Evolutionary conservation across 2,329 filamentous ascomycete genomes (phyloP), one percentile per base, ranked within the genome.

Genomic region (Epichloe sibirici): DNA sequence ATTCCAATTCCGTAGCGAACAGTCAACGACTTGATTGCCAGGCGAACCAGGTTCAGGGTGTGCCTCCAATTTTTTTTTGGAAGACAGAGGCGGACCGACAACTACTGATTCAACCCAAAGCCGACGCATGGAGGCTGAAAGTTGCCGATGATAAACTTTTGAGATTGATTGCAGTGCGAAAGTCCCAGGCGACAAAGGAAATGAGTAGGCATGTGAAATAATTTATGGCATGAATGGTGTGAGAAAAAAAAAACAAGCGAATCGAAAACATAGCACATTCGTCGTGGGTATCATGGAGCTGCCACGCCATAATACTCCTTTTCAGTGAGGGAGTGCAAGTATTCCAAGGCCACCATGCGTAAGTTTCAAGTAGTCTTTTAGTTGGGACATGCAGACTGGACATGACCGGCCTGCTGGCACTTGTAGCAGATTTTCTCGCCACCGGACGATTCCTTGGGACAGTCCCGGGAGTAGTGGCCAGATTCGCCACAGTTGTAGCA

Each of bases 401-500:
- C 86, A 75, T 96, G 91, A 63, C 91, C 90, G 61, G 77, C 68
- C 72, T 83, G 79, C 73, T 84, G 80, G 79, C 81, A 97, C 79
- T 94, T 95, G 82, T 98, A 98, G 85, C 93, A 98, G 69, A 95
- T 90, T 71, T 94, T 91, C 81, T 97, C 91, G 66, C 84, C 81
- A 61, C 82, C 80, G 62, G 83, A 81, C 55, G 88, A 87, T 74
- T 95, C 91, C 69, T 91, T 90, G 63, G 90, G 86, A 81, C 93
- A 98, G 73, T 98, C 93, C 60, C 91, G 87, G 60, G 88, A 94
- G 70, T 96, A 83, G 74, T 97, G 91, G 57, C 93, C 91, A 62
- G 91, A 86, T 77, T 96, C 90, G 66, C 81, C 81, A 62, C 93
- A 97, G 83, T 96, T 96, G 84, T 97, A 98, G 85, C 93, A 98